Evolutionary conservation across 768 basidiomycete species (phyloP).

Genomic region (Termitomyces sp.): DNA sequence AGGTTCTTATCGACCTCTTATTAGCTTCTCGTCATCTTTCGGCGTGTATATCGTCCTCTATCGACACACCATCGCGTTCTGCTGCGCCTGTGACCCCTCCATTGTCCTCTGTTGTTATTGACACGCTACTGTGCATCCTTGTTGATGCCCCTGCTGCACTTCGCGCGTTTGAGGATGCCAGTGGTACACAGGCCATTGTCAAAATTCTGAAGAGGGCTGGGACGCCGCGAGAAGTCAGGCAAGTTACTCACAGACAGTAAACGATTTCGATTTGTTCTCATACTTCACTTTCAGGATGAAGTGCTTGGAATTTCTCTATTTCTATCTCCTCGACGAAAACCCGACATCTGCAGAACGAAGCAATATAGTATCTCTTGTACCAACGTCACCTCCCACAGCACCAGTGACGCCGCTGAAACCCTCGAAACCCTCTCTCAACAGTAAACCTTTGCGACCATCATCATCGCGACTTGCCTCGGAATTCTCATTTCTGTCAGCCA

Average conservation of each 20-base stretch:
- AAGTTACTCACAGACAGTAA: constrained; percentile 15
- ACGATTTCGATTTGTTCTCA: background rate
- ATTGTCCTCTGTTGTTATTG: constrained; percentile 74
- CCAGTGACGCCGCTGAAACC: constrained; percentile 38
- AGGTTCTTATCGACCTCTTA: constrained; percentile 74
- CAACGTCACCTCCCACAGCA: constrained; percentile 29
- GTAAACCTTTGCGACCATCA: constrained; percentile 31
- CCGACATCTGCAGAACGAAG: constrained; percentile 19
- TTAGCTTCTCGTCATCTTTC: constrained; percentile 65
- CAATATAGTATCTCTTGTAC: constrained; percentile 10
- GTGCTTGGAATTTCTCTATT: constrained; percentile 92
- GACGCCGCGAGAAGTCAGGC: constrained; percentile 88
- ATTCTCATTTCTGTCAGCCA: constrained; percentile 20
- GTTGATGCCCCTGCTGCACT: constrained; percentile 79
- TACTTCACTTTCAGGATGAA: constrained; percentile 68
- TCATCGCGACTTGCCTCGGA: constrained; percentile 38
- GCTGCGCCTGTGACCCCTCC: constrained; percentile 25
- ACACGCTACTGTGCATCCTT: constrained; percentile 83
- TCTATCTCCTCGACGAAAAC: constrained; percentile 88
- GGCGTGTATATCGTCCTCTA: constrained; percentile 18
- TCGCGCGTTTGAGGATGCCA: constrained; percentile 72
- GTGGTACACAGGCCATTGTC: constrained; percentile 81
- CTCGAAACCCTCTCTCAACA: constrained; percentile 35
- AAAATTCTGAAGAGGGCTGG: constrained; percentile 82
- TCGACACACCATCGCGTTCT: constrained; percentile 21